phyloP scores from a whole-genome alignment of 768 basidiomycete genomes.

The Suillus discolor region DNA sequence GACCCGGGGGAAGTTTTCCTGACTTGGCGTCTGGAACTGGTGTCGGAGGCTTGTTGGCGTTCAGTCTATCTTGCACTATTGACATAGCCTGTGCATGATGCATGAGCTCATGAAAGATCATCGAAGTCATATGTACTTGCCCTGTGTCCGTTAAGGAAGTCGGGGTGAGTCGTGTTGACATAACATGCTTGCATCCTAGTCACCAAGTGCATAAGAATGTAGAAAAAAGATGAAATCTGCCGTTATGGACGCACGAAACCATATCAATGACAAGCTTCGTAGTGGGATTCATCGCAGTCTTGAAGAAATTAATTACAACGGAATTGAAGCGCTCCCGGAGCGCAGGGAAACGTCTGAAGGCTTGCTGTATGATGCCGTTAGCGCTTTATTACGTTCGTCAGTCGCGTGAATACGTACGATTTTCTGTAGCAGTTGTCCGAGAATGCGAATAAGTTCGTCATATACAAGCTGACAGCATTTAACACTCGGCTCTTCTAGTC shows the following conservation, averaged over 20 bases:
- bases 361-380: slow-evolving; percentile 58
- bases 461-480: slow-evolving; percentile 97
- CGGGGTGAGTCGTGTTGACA: slow-evolving; percentile 98
- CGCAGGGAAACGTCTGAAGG: slow-evolving; percentile 96
- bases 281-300: slow-evolving; percentile 90
- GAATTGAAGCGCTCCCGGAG: slow-evolving; percentile 94
- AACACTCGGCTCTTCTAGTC: slow-evolving; percentile 90
- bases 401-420: slow-evolving; percentile 56
- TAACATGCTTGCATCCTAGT: slow-evolving; percentile 96
- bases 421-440: slow-evolving; percentile 87
- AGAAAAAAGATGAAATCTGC: background rate
- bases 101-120: background rate
- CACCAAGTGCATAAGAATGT: slow-evolving; percentile 10
- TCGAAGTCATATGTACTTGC: slow-evolving; percentile 32
- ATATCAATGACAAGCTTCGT: slow-evolving; percentile 93
- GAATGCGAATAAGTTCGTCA: slow-evolving; percentile 95
- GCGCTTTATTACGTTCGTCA: slow-evolving; percentile 5
- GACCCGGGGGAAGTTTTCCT: slow-evolving; percentile 58
- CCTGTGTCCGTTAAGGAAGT: slow-evolving; percentile 96
- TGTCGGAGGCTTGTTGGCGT: slow-evolving; percentile 74
- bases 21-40: slow-evolving; percentile 64
- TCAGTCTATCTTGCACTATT: slow-evolving; percentile 81
- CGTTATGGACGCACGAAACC: slow-evolving; percentile 67
- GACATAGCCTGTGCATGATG: slow-evolving; percentile 70
- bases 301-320: slow-evolving; percentile 97